A percentile compares a stretch with the other conserved stretches of the same genome.
These are phyloP conservation scores for Fusarium robinianum DNA, from an alignment of 2,329 filamentous ascomycete genomes.

Conservation along the genomic window DNA sequence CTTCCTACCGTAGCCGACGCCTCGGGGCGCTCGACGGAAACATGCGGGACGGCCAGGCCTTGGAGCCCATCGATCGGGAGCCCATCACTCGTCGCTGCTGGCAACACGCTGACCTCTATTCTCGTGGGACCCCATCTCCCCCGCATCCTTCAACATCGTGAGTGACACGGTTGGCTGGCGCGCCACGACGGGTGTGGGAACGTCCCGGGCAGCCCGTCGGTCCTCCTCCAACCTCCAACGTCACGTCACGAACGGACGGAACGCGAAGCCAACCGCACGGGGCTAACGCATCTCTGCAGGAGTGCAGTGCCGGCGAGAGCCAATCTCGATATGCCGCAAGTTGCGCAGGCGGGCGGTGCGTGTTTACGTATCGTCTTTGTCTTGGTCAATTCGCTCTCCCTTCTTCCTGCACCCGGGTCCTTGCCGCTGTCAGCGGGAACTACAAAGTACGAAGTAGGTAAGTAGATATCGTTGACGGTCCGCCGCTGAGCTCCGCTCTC, in stretches of 20 bases:
- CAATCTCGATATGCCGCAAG: constrained; percentile 22
- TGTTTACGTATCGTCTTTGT: constrained; percentile 7
- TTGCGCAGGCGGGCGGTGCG: constrained; percentile 14
- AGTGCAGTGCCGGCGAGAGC: constrained; percentile 21
- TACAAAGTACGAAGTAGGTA: no score
- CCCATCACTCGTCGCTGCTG: constrained; percentile 20
- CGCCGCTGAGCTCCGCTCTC: no score
- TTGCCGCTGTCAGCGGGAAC: no score
- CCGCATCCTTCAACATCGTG: constrained; percentile 33
- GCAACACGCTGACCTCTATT: constrained; percentile 31
- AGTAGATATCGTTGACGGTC: no score
- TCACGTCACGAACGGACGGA: constrained; percentile 1
- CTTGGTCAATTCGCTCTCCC: no score
- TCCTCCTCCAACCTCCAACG: constrained; percentile 11
- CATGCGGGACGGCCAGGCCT: constrained; percentile 38
- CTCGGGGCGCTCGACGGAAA: constrained; percentile 37
- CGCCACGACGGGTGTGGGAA: constrained; percentile 23
- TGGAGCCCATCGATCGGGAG: constrained; percentile 27
- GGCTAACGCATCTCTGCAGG: constrained; percentile 15
- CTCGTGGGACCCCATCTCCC: constrained; percentile 36
- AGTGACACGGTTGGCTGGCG: constrained; percentile 34
- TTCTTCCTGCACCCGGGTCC: no score
- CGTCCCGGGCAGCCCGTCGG: constrained; percentile 11
- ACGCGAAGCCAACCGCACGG: constrained; percentile 16
- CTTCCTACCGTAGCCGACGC: constrained; percentile 39